Conservation (phyloP, 148 eudicot genomes). For the Chenopodium album region DNA sequence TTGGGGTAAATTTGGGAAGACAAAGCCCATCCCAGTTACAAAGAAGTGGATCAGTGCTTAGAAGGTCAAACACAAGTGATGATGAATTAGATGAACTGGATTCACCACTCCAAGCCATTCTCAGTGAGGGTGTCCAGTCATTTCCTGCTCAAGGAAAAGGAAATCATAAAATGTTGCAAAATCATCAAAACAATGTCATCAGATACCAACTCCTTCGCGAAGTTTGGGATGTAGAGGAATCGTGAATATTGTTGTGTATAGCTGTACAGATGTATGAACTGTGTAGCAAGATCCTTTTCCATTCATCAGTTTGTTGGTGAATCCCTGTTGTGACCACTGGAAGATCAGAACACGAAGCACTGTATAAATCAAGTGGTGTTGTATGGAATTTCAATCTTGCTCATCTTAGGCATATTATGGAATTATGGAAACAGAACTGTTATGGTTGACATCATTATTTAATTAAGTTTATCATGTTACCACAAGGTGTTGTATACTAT, state of each 20-base stretch:
- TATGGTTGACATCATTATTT: background rate
- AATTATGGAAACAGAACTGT: background rate
- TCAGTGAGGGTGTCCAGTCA: slow-evolving; percentile 26
- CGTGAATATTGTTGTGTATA: slow-evolving; percentile 26
- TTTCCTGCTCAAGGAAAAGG: slow-evolving; percentile 34
- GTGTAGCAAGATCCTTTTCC: slow-evolving; percentile 3
- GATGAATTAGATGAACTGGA: slow-evolving; percentile 81
- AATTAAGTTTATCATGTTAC: background rate
- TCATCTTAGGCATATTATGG: background rate
- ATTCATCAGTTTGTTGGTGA: background rate
- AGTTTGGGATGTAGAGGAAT: slow-evolving; percentile 40
- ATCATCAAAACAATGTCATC: slow-evolving; percentile 28
- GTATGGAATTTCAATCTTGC: background rate
- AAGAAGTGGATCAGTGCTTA: slow-evolving; percentile 61
- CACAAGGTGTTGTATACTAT: background rate
- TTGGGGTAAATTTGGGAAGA: slow-evolving; percentile 42
- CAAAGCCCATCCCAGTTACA: slow-evolving; percentile 43
- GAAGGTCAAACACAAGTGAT: slow-evolving; percentile 82
- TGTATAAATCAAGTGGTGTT: background rate
- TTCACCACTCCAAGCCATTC: slow-evolving; percentile 54
- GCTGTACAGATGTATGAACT: slow-evolving; percentile 16
- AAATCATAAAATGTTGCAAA: slow-evolving; percentile 24
- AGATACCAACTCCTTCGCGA: slow-evolving; percentile 81
- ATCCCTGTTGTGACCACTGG: background rate
- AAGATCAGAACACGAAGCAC: background rate